Evolutionary conservation across 768 basidiomycete genomes (phyloP).

Genomic region (Trametes elegans): DNA sequence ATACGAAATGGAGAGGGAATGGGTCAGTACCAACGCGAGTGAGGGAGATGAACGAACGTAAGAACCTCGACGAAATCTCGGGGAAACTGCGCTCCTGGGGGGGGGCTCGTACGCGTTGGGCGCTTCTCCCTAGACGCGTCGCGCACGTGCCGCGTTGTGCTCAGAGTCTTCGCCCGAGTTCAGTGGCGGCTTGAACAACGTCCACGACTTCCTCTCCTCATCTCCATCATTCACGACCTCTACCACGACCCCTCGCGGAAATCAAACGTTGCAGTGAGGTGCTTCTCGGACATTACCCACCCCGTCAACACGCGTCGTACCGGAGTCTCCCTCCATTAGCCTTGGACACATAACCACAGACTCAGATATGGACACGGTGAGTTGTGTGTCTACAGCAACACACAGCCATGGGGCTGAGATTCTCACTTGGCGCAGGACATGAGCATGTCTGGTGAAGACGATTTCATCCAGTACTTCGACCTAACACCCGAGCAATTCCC

Average conservation of each 20-base stretch:
- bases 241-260: no score
- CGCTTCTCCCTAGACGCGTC: slow-evolving; percentile 4
- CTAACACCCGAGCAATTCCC: slow-evolving; percentile 50
- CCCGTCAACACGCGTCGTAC: background rate
- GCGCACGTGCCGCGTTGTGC: slow-evolving; percentile 1
- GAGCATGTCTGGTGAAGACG: background rate
- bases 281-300: no score
- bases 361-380: no score
- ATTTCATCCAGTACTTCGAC: slow-evolving; percentile 43
- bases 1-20: no score
- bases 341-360: no score
- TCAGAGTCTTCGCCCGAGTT: background rate
- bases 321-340: background rate
- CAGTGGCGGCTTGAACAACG: slow-evolving; percentile 3
- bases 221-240: background rate
- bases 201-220: background rate
- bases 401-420: background rate
- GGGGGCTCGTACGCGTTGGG: no score
- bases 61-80: background rate
- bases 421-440: slow-evolving; percentile 1
- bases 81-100: no score
- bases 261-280: no score
- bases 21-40: no score
- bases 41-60: no score
- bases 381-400: no score